Conservation (phyloP, 768 basidiomycete genomes). For the Tylopilus sp. region DNA sequence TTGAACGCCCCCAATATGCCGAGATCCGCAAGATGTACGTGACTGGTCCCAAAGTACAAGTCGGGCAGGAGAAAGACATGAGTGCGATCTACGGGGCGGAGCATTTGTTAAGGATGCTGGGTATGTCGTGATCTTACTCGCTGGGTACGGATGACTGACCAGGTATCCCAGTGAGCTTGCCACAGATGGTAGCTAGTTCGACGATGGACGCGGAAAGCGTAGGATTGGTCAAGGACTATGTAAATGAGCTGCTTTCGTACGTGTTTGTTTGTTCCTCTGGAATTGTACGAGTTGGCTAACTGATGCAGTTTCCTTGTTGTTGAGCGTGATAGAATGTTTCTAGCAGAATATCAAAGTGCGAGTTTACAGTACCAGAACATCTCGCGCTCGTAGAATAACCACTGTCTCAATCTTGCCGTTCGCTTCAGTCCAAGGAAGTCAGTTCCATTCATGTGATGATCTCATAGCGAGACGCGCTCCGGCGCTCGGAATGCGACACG, state of each 20-base stretch:
- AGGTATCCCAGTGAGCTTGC: slow-evolving; percentile 74
- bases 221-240: slow-evolving; percentile 78
- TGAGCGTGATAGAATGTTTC: slow-evolving; percentile 72
- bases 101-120: slow-evolving; percentile 87
- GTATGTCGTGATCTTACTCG: slow-evolving; percentile 43
- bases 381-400: slow-evolving; percentile 56
- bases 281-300: not conserved
- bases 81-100: slow-evolving; percentile 92
- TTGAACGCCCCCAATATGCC: slow-evolving; percentile 92
- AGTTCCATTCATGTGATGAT: slow-evolving; percentile 10
- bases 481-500: not conserved
- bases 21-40: slow-evolving; percentile 70
- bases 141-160: slow-evolving; percentile 6
- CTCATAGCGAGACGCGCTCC: not conserved
- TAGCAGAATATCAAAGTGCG: slow-evolving; percentile 74
- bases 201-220: slow-evolving; percentile 90
- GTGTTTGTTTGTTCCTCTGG: slow-evolving; percentile 21
- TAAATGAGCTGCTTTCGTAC: slow-evolving; percentile 82
- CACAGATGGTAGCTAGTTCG: slow-evolving; percentile 84
- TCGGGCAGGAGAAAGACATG: slow-evolving; percentile 78
- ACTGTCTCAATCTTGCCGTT: not conserved
- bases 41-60: slow-evolving; percentile 66
- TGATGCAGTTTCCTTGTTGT: slow-evolving; percentile 68
- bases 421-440: no score
- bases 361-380: slow-evolving; percentile 79